Evolutionary conservation across 495 filamentous ascomycete genomes (phyloP).

Genomic region (Massariosphaeria phaeospora): DNA sequence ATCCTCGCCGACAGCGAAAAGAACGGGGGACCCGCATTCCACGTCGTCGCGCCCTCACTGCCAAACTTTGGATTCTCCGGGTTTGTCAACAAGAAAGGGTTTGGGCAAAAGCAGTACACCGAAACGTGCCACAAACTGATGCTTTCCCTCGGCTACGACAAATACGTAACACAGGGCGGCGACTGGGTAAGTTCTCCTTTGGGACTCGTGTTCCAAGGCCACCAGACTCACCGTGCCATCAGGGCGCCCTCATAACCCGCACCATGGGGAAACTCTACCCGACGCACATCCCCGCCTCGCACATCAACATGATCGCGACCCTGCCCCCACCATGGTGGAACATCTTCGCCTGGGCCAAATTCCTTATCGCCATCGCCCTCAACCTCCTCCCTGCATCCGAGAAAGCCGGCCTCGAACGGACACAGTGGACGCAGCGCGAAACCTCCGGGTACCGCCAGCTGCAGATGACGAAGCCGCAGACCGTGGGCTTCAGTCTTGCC

Average conservation of each 20-base stretch:
- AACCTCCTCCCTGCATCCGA: conserved; percentile 18
- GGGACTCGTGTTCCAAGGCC: no score
- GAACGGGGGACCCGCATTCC: conserved; percentile 52
- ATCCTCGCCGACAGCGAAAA: conserved; percentile 44
- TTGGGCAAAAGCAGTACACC: conserved; percentile 57
- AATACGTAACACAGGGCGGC: conserved; percentile 64
- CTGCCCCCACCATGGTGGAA: conserved; percentile 57
- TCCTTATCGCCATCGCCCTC: background rate
- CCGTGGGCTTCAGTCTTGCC: conserved; percentile 46
- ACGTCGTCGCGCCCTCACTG: conserved; percentile 64
- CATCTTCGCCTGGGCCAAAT: background rate
- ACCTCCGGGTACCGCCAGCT: conserved; percentile 44
- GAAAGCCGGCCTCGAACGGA: conserved; percentile 36
- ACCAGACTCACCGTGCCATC: no score
- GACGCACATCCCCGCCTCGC: conserved; percentile 52
- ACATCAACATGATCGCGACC: conserved; percentile 59
- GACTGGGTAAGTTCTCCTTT: conserved; percentile 63
- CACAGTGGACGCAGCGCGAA: conserved; percentile 37
- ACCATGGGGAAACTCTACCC: conserved; percentile 54
- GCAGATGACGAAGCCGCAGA: conserved; percentile 49
- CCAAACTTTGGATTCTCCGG: conserved; percentile 69
- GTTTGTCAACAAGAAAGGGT: conserved; percentile 49
- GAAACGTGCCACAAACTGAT: conserved; percentile 61
- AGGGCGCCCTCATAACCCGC: conserved; percentile 52
- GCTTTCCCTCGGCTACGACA: conserved; percentile 58